Evolutionary conservation across 2,329 filamentous ascomycete genomes (phyloP), one percentile per base, ranked within the genome.

Genomic region (Aspergillus chevalieri): DNA sequence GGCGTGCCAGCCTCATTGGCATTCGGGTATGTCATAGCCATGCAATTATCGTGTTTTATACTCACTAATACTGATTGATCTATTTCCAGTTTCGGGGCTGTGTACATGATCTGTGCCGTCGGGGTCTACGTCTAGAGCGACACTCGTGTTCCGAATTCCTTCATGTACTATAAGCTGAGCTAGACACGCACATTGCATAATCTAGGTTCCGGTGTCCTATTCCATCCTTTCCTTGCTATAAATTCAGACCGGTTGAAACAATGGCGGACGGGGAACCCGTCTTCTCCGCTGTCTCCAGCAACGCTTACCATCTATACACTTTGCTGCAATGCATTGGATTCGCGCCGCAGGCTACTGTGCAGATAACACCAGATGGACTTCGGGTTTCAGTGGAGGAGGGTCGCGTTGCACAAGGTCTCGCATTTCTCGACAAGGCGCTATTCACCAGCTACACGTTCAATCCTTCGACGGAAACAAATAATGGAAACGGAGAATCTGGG

Each of bases 91-190:
- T 87, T 95, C 71, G 93, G 93, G 61, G 86, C 92, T 46, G 90
- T 98, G 43, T 96, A 93, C 75, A 95, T 96, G 86, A 97, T 98
- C 74, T 98, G 93, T 74, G 93, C 91, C 52, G 93, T 93, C 68
- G 93, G 93, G 69, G 93, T 98, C 67, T 97, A 98, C 84, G 89
- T 98, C 71, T 98, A 82, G 74, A 41, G 46, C 54, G 54, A 54
- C 51, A 61, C 57, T 54, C 55, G 52, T 52, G 52, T 55, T 55
- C 52, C 56, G 34, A 47, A 59, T 53, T 55, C 55, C 52, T 59
- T 57, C 56, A 64, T 72, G 68, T 69, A 68, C 63, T 56, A 63
- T 66, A 68, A 57, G 52, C 53, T 54, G 54, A 61, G 62, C 58
- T 68, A 69, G 61, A 63, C 60, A 55, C 58, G 59, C 59, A 22